A percentile compares a stretch with the other conserved stretches of the same genome.
Conservation (phyloP, 169 alveolate genomes). For the Haemoproteus tartakovskyi region DNA sequence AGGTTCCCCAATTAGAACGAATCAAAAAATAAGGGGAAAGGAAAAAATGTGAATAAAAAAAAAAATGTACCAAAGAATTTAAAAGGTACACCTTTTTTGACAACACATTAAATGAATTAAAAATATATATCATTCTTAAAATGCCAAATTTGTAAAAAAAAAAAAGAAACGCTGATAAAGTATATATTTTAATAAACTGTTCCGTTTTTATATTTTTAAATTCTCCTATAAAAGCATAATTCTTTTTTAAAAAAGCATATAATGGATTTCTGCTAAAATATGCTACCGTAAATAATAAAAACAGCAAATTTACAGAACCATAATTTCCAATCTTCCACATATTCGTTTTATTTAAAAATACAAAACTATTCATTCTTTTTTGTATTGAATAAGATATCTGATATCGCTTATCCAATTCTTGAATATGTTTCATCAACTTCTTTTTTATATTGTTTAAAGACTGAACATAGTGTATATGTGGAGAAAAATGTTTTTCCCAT, state of each 20-base stretch:
- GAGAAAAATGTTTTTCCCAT: no score
- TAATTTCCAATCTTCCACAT: constrained; percentile 28
- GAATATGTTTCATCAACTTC: no score
- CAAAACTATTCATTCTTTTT: no score
- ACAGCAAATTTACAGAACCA: constrained; percentile 48
- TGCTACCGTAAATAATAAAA: constrained; percentile 30
- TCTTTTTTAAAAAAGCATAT: constrained; percentile 50
- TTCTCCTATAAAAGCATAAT: constrained; percentile 65
- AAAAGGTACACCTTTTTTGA: constrained; percentile 16
- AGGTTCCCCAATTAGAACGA: constrained; percentile 65
- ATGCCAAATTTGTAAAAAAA: constrained; percentile 50
- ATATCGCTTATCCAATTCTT: no score
- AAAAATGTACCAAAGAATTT: constrained; percentile 25
- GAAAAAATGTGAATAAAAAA: constrained; percentile 33
- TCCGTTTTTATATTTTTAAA: constrained; percentile 49
- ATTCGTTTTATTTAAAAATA: constrained; percentile 17
- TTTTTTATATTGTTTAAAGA: no score
- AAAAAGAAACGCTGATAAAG: constrained; percentile 36
- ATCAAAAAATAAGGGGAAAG: constrained; percentile 45
- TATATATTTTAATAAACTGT: constrained; percentile 44
- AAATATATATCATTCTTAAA: constrained; percentile 39
- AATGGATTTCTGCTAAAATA: constrained; percentile 39
- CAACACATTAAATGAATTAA: constrained; percentile 40
- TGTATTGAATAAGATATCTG: no score
- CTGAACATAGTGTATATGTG: no score